Conservation (phyloP, 805 yeast genomes). For the Cyberlindnera nakhonratchasimensis region DNA sequence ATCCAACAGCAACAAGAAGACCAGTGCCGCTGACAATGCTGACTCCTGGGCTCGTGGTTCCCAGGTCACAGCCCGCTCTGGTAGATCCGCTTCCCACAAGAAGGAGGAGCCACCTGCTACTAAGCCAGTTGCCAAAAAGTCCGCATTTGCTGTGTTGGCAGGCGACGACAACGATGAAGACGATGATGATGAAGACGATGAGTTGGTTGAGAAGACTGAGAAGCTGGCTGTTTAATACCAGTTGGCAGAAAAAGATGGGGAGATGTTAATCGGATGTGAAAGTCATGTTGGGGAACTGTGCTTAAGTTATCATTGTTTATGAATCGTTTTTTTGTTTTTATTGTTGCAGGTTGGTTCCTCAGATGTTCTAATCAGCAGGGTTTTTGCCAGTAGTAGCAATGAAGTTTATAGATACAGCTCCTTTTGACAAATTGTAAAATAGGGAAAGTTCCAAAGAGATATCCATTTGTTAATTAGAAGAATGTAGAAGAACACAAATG, state of each 20-base stretch:
- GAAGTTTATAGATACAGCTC: too few relatives aligned
- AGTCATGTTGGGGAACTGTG: neutral
- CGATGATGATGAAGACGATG: slow-evolving; percentile 24
- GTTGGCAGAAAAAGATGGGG: neutral
- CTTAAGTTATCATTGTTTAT: too few relatives aligned
- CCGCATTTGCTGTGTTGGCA: slow-evolving; percentile 48
- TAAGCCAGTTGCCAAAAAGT: slow-evolving; percentile 37
- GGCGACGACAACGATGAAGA: slow-evolving; percentile 52
- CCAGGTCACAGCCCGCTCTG: slow-evolving; percentile 21
- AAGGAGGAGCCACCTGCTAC: slow-evolving; percentile 14
- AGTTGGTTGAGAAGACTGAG: slow-evolving; percentile 37
- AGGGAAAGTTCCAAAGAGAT: neutral
- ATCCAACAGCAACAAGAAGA: slow-evolving; percentile 24
- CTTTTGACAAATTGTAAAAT: neutral
- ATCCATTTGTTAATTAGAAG: too few relatives aligned
- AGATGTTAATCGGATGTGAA: neutral
- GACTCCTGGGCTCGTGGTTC: slow-evolving; percentile 27
- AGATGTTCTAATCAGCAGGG: too few relatives aligned
- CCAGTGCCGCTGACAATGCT: slow-evolving; percentile 25
- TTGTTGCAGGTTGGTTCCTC: neutral
- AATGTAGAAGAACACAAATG: too few relatives aligned
- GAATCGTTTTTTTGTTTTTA: neutral
- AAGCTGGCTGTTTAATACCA: slow-evolving; percentile 32
- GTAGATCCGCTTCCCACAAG: slow-evolving; percentile 7
- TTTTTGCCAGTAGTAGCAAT: too few relatives aligned